Conservation (phyloP, 352 stramenopile genomes). For the Saprolegnia diclina region DNA sequence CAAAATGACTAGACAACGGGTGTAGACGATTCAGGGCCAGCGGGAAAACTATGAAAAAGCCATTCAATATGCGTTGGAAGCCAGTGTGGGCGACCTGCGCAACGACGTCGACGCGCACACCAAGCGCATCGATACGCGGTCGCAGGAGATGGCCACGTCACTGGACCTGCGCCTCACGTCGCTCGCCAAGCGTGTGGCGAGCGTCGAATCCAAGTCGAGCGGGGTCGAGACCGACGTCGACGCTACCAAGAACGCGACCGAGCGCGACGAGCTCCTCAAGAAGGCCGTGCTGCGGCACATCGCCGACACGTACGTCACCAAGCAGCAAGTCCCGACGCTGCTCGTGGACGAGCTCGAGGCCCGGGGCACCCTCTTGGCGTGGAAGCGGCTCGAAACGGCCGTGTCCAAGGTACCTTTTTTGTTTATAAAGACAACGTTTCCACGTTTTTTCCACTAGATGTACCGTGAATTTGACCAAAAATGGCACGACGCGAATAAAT, state of each 20-base stretch:
- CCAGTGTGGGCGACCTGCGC: constrained; percentile 48
- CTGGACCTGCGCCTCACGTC: neutral
- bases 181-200: constrained; percentile 4
- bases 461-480: constrained; percentile 12
- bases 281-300: neutral
- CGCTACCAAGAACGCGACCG: neutral
- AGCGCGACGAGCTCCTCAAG: neutral
- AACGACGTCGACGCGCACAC: constrained; percentile 40
- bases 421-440: too few relatives aligned
- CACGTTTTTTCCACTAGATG: neutral
- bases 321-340: neutral
- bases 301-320: neutral
- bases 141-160: neutral
- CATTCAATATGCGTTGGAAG: constrained; percentile 32
- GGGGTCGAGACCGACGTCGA: neutral
- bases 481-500: neutral
- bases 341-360: neutral
- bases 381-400: neutral
- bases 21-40: constrained; percentile 44
- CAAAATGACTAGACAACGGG: constrained; percentile 34
- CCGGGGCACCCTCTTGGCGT: neutral
- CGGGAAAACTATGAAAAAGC: constrained; percentile 48
- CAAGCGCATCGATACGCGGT: constrained; percentile 38
- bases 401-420: neutral
- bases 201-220: neutral